Base-by-base conservation (phyloP, 164 flowering plant genomes). In the Amborella trichopoda region DNA sequence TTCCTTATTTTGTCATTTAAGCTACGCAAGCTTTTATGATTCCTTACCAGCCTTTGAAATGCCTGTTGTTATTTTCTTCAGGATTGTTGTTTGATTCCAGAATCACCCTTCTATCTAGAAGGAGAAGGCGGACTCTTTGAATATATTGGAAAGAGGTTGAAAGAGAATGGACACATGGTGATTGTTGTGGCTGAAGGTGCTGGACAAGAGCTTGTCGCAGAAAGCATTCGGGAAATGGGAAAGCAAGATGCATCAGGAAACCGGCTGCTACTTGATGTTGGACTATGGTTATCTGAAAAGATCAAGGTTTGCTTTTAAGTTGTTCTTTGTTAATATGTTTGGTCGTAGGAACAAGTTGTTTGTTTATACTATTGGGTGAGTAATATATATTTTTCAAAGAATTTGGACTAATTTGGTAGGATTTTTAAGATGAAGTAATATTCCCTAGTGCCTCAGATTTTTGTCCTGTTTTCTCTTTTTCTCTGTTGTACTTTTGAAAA, bases 1-100 rank as follows among this genome's bases (percentile, higher is more conserved):
- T 6, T 11, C 41, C 20, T 38, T 33, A 33, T 33, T 33, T 33
- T 13, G 16, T n/a, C n/a, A n/a, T n/a, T n/a, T n/a, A 33, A 11
- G 16, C 37, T 17, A 33, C 14, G 2, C 16, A 13, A 11, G 16
- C 13, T 33, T 33, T 33, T 33, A 33, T 33, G 12, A 14, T 30
- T 9, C 14, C 34, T 30, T 30, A 30, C 14, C 11, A 9, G 34
- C 34, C 34, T 8, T 9, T 30, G 11, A 14, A 30, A 30, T 30
- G 34, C 41, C 4, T 6, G 8, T 38, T 38, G 41, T n/a, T 19
- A 38, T 38, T 24, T 17, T 43, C 18, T 5, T 17, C n/a, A 37
- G 39, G 88, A 81, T 50, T 81, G 89, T 54, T 81, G 89, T 55
- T 68, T 81, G 65, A 81, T 81, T 47, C 89, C 89, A 17, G 89